These are phyloP conservation scores for Cucumis sativus DNA, from an alignment of 306 rosid genomes.

Conservation along the genomic window DNA sequence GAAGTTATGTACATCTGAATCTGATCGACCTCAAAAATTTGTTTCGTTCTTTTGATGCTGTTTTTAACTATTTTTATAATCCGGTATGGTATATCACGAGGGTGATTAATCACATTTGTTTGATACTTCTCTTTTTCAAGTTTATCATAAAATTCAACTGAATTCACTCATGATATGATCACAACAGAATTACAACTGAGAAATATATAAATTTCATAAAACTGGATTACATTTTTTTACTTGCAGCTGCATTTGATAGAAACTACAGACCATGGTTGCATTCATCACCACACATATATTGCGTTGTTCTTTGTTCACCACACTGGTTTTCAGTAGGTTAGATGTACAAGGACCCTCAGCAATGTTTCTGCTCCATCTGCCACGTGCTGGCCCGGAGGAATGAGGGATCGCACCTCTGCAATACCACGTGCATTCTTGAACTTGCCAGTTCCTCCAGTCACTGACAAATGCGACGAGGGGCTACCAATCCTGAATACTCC, in stretches of 20 bases:
- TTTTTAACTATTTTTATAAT: background rate
- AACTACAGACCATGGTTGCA: constrained; percentile 23
- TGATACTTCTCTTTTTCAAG: background rate
- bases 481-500: constrained; percentile 74
- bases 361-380: constrained; percentile 84
- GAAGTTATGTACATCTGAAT: background rate
- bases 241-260: background rate
- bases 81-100: background rate
- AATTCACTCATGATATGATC: background rate
- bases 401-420: constrained; percentile 58
- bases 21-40: background rate
- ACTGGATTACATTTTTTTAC: constrained; percentile 1
- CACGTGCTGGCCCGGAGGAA: constrained; percentile 69
- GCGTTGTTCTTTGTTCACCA: constrained; percentile 3
- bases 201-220: background rate
- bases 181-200: constrained; percentile 7
- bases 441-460: constrained; percentile 81
- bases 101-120: background rate
- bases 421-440: constrained; percentile 61
- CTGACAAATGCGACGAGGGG: constrained; percentile 51
- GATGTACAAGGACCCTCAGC: constrained; percentile 49
- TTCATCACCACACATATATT: background rate
- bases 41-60: background rate
- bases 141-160: background rate
- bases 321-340: constrained; percentile 27